phyloP scores from a whole-genome alignment of 345 rosid genomes.

The Alliaria petiolata region DNA sequence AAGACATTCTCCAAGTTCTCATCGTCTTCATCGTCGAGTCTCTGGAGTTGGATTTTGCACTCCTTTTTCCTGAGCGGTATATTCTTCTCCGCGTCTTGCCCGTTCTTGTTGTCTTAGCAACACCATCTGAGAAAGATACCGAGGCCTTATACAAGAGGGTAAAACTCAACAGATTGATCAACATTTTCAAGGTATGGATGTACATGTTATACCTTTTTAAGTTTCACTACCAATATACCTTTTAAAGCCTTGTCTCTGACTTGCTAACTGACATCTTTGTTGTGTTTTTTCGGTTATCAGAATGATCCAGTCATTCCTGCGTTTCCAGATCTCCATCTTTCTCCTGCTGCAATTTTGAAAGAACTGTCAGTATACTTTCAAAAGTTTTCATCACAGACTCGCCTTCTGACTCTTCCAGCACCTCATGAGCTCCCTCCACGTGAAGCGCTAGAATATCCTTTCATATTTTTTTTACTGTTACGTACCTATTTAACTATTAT shows the following conservation, averaged over 20 bases:
- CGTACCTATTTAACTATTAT: neutral
- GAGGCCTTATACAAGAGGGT: constrained; percentile 96
- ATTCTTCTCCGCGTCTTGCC: constrained; percentile 96
- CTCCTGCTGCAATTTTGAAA: constrained; percentile 96
- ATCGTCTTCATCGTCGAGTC: constrained; percentile 98
- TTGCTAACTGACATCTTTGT: constrained; percentile 6
- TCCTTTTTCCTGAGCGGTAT: constrained; percentile 90
- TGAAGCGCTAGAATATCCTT: constrained; percentile 97
- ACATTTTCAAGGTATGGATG: constrained; percentile 82
- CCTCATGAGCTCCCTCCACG: constrained; percentile 91
- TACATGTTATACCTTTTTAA: neutral
- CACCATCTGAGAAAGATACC: constrained; percentile 95
- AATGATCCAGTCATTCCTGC: constrained; percentile 98
- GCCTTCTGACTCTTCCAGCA: constrained; percentile 91
- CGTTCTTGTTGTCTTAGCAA: constrained; percentile 93
- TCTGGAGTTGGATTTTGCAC: constrained; percentile 92
- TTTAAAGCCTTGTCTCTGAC: neutral
- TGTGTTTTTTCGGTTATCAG: constrained; percentile 43
- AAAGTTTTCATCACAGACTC: constrained; percentile 80
- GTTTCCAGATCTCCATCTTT: constrained; percentile 98
- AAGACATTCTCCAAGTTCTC: constrained; percentile 97
- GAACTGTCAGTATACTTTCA: constrained; percentile 83
- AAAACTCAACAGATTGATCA: constrained; percentile 85
- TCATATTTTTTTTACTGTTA: neutral
- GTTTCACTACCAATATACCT: neutral